phyloP scores from a whole-genome alignment of 805 yeast genomes.

The Debaryomyces castellii region DNA sequence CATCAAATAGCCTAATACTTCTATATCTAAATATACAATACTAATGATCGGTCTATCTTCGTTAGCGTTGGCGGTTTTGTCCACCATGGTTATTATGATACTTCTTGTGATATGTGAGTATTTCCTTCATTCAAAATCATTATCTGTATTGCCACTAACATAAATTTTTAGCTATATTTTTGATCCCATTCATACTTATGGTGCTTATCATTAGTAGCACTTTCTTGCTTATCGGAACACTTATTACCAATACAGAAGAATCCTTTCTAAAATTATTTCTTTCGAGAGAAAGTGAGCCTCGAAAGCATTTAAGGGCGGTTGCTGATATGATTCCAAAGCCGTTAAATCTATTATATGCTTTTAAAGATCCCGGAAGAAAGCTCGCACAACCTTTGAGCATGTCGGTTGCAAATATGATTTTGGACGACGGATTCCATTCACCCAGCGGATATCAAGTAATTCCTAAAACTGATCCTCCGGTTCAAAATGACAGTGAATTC shows the following conservation, averaged over 20 bases:
- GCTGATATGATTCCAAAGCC: slow-evolving; percentile 5
- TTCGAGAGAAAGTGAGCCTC: background rate
- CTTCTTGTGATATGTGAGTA: slow-evolving; percentile 14
- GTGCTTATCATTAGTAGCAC: slow-evolving; percentile 8
- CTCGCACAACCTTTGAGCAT: background rate
- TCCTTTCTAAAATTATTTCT: background rate
- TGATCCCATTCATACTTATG: slow-evolving; percentile 9
- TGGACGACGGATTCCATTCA: background rate
- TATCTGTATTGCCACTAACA: slow-evolving; percentile 4
- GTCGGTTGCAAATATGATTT: slow-evolving; percentile 3
- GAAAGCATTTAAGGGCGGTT: background rate
- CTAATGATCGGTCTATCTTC: slow-evolving; percentile 16
- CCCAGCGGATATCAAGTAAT: background rate
- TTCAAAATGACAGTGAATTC: slow-evolving; percentile 1
- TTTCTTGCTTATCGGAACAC: slow-evolving; percentile 4
- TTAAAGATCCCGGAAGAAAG: background rate
- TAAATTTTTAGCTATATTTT: slow-evolving; percentile 6
- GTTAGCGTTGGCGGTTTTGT: slow-evolving; percentile 8
- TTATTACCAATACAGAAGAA: slow-evolving; percentile 2
- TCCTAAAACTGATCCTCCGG: background rate
- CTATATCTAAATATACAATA: background rate
- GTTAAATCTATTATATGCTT: background rate
- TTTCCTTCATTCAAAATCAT: background rate
- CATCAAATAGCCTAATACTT: background rate
- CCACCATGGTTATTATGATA: slow-evolving; percentile 5